Evolutionary conservation across 805 yeast species (phyloP), one percentile per base, ranked within the genome.

Genomic region (Torulaspora quercuum): DNA sequence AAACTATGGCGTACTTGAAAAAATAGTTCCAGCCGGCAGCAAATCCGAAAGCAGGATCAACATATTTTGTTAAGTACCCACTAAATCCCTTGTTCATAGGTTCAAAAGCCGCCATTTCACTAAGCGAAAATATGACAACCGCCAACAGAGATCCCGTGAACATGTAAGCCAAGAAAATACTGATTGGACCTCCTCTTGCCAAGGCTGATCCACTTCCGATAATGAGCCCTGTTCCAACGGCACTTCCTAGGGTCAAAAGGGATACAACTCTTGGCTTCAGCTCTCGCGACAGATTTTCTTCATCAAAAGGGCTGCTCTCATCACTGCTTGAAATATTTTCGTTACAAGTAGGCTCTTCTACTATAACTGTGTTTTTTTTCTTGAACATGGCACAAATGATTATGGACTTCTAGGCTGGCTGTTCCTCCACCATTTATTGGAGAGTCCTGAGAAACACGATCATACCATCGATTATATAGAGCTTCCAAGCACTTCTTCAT

Each of bases 201-300:
- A 77, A 66, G 1, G 76, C 68, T 12, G 61, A 55, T 8, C 81
- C 80, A 7, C 72, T 57, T 34, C 80, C 80, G 37, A 76, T 68
- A 46, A 77, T 76, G 37, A 76, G 59, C 41, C 82, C 81, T 10
- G 79, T 72, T 26, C 82, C 83, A 28, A 77, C 73, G 26, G 76
- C 68, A 29, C 82, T 25, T 10, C 31, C 37, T 10, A 33, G 31
- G 25, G 31, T 33, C 20, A 33, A 9, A 5, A 33, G 31, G 25
- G 31, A 33, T n/a, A 33, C 31, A 10, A 33, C 37, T n/a, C 37
- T 9, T 7, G 37, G 37, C 3, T 18, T 33, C 5, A 33, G 31
- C 12, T 18, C 37, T 16, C 33, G 17, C 6, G 25, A 20, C 17
- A 29, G 33, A 11, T 19, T 29, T 11, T 13, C 16, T 18, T 20